These are phyloP conservation scores for Sporothrix pseudoabietina DNA, from an alignment of 2,329 filamentous ascomycete species.

Conservation along the genomic window DNA sequence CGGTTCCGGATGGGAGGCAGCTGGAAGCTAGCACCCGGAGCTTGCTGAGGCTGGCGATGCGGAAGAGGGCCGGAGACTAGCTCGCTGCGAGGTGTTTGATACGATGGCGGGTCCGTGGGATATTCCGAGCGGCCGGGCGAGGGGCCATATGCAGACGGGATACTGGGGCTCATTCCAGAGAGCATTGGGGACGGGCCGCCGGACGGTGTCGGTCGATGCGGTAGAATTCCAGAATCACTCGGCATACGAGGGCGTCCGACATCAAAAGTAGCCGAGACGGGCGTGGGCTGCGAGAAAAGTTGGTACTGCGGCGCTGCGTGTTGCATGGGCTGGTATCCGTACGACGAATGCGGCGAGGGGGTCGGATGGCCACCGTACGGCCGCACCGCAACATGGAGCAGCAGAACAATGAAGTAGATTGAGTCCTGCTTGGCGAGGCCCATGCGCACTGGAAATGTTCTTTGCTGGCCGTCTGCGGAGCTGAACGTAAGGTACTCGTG, in stretches of 20 bases:
- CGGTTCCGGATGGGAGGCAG: conserved; percentile 53
- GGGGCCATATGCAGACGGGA: conserved; percentile 51
- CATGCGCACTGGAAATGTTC: conserved; percentile 54
- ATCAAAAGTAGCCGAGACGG: conserved; percentile 54
- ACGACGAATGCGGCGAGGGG: conserved; percentile 49
- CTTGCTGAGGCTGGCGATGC: conserved; percentile 34
- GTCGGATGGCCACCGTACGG: conserved; percentile 47
- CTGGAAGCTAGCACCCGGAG: conserved; percentile 43
- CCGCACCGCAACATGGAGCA: conserved; percentile 46
- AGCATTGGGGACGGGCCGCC: conserved; percentile 39
- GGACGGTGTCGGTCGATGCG: conserved; percentile 33
- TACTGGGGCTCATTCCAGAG: conserved; percentile 47
- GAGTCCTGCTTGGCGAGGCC: conserved; percentile 63
- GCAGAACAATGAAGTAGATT: conserved; percentile 63
- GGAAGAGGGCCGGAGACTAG: conserved; percentile 43
- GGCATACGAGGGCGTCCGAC: conserved; percentile 47
- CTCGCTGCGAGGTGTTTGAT: conserved; percentile 59
- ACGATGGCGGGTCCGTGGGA: conserved; percentile 47
- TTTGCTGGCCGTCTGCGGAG: conserved; percentile 54
- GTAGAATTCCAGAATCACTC: conserved; percentile 37
- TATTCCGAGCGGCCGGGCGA: conserved; percentile 52
- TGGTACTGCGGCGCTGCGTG: conserved; percentile 41
- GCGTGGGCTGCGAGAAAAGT: conserved; percentile 49
- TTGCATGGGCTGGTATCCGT: conserved; percentile 47
- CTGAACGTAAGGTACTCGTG: conserved; percentile 60